Percentiles rank a stretch among this genome's conserved stretches.
Evolutionary conservation across 108 stramenopile species (phyloP).

Genomic region (Tribonema minus): DNA sequence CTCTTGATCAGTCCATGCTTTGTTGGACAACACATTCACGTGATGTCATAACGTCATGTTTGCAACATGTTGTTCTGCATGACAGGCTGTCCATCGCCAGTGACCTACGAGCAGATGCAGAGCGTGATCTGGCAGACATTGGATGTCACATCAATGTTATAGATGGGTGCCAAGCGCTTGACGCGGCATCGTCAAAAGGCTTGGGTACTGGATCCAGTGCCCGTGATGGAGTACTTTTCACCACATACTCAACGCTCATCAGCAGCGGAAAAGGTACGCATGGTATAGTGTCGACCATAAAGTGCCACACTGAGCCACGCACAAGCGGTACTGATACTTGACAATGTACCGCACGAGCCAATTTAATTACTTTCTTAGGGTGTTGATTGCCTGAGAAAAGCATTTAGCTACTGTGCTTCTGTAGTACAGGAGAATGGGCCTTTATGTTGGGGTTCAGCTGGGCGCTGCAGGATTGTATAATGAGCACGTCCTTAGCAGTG

Average conservation of each 20-base stretch:
- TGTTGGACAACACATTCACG: no score
- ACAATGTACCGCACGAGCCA: not conserved
- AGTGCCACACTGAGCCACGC: conserved; percentile 53
- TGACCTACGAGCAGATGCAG: conserved; percentile 4
- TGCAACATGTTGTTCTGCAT: no score
- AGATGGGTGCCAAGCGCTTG: conserved; percentile 23
- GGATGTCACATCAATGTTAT: conserved; percentile 38
- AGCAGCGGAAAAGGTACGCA: not conserved
- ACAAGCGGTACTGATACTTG: not conserved
- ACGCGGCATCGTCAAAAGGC: not conserved
- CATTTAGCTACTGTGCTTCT: not conserved
- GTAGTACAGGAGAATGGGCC: no score
- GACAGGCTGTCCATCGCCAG: not conserved
- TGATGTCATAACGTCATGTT: no score
- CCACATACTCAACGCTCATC: conserved; percentile 65
- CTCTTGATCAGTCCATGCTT: no score
- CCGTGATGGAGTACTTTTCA: conserved; percentile 46
- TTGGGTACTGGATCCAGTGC: conserved; percentile 14
- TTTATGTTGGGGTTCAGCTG: no score
- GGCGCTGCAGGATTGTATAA: no score
- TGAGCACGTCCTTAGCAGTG: no score
- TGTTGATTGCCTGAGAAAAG: no score
- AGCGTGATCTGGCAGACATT: conserved; percentile 29
- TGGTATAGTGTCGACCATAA: conserved; percentile 57
- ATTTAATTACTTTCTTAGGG: no score